Evolutionary conservation across 768 basidiomycete genomes (phyloP), one percentile per base, ranked within the genome.

Genomic region (Tulasnella sp.): DNA sequence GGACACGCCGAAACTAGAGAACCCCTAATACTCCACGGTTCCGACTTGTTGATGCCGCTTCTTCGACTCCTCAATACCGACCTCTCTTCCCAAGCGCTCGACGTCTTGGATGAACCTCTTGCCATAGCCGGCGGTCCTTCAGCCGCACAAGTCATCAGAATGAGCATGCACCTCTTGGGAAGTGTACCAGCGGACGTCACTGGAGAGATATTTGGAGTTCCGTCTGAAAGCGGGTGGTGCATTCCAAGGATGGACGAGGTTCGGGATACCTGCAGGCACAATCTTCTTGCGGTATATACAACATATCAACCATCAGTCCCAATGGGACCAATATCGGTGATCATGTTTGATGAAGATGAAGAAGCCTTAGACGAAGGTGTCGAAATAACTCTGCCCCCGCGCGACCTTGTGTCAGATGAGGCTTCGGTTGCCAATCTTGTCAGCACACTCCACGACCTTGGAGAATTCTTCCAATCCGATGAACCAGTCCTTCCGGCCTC

Each of bases 21-120:
- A 72, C 87, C 89, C 17, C 84, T 93, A 29, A 88, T 90, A 66
- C 82, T 87, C 0, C 82, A 94, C 66, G 92, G 92, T 2, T 90
- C 91, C 1, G 95, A 97, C 78, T 83, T 95, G 29, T 85, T 98
- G 35, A 94, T 94, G 90, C 95, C 95, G 0, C 83, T 98, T 34
- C 82, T 98, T 37, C 88, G 94, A 34, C 85, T 98, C 29, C 83
- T 97, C n/a, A 90, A 91, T 76, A 92, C 92, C 1, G 91, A 95
- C 75, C 85, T 94, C 39, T 90, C 95, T 11, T 80, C 89, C 8
- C 87, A 91, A 74, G 95, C 94, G 0, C 84, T 98, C 63, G 95
- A 95, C 64, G 93, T 98, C n/a, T 84, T 98, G 6, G 94, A 97
- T 76, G 91, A 95, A 76, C 94, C 94, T 0, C 87, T 92, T 80